Conservation (phyloP, 2,329 filamentous ascomycete genomes). For the Colletotrichum acutatum region DNA sequence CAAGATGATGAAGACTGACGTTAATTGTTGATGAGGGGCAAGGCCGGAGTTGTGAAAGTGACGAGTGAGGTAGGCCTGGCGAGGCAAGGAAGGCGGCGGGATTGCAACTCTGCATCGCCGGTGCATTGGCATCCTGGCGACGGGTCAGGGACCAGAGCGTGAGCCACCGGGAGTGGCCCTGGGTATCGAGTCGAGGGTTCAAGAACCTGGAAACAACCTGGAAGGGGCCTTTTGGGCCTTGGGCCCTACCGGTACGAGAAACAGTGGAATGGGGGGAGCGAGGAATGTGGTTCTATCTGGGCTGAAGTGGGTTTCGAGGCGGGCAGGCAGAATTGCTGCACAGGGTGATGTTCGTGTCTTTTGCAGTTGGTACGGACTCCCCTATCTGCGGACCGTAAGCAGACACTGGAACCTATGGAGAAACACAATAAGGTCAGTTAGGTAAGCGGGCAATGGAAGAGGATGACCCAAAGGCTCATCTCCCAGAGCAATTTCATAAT, state of each 20-base stretch:
- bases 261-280: constrained; percentile 26
- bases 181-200: neutral
- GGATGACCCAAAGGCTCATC: neutral
- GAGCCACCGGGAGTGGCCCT: neutral
- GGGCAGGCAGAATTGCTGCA: constrained; percentile 22
- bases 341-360: neutral
- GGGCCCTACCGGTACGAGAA: constrained; percentile 8
- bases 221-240: neutral
- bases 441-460: too few species aligned
- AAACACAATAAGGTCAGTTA: too few species aligned
- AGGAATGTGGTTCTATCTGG: constrained; percentile 29
- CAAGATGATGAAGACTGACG: constrained; percentile 32
- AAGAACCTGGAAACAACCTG: neutral
- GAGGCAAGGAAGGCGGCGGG: constrained; percentile 24
- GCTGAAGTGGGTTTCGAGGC: constrained; percentile 27
- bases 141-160: neutral
- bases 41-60: neutral
- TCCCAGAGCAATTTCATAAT: constrained; percentile 26
- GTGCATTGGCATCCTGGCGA: constrained; percentile 14
- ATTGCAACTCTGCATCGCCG: constrained; percentile 17
- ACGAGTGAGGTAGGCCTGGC: neutral
- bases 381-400: too few species aligned
- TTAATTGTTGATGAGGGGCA: constrained; percentile 14
- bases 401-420: too few species aligned
- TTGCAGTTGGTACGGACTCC: too few species aligned